Conservation (phyloP, 2,329 filamentous ascomycete genomes). For the Botrytis byssoidea region DNA sequence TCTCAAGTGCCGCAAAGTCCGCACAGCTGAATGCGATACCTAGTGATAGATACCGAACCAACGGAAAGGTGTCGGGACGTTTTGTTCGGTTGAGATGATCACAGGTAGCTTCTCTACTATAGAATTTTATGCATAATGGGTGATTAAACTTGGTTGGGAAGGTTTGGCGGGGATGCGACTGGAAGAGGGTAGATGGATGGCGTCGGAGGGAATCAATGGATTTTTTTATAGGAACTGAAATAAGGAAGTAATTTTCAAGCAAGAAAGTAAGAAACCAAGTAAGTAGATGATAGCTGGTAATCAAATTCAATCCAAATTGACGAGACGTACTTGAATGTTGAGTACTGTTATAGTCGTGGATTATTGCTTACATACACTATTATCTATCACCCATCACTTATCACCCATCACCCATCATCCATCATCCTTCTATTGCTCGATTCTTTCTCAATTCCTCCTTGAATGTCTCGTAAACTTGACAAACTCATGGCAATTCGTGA, state of each 20-base stretch:
- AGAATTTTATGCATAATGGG: not conserved
- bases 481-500: not conserved
- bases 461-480: not conserved
- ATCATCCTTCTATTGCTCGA: not conserved
- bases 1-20: not conserved
- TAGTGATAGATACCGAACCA: not conserved
- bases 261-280: accelerated
- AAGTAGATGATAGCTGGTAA: not conserved
- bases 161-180: not conserved
- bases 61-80: not conserved
- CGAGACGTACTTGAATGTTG: not conserved
- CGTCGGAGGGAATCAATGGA: not conserved
- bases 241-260: not conserved
- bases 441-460: not conserved
- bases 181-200: not conserved
- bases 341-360: not conserved
- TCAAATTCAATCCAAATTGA: not conserved
- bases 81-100: not conserved
- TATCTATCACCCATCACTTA: too few relatives aligned
- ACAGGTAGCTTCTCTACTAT: not conserved
- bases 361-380: not conserved
- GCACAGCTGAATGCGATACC: not conserved
- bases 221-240: not conserved
- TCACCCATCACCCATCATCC: not conserved
- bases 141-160: not conserved